A percentile compares a stretch with the other conserved stretches of the same genome.
Conservation (phyloP, 345 rosid species). For the Kandelia obovata region DNA sequence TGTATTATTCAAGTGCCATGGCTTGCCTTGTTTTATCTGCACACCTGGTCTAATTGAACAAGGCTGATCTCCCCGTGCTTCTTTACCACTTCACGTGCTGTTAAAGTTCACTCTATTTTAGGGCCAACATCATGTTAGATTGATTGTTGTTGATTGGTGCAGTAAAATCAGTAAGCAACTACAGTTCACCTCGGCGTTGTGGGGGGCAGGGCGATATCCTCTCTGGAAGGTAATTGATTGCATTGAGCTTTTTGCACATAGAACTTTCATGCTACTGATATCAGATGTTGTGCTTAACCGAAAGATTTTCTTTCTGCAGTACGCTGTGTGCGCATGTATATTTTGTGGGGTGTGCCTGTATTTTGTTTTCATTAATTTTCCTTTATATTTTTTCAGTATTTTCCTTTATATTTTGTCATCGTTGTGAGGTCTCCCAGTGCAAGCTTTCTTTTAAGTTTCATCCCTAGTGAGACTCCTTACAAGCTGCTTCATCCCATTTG, state of each 20-base stretch:
- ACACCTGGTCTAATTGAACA: not conserved
- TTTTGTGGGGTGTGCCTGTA: too few species aligned
- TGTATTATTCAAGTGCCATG: not conserved
- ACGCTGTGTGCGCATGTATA: too few species aligned
- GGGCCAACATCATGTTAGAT: not conserved
- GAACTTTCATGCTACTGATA: too few species aligned
- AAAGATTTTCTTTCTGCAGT: too few species aligned
- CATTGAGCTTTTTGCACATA: not conserved
- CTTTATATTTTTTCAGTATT: not conserved
- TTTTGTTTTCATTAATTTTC: not conserved
- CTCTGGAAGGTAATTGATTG: constrained; percentile 68
- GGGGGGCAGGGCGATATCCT: constrained; percentile 99
- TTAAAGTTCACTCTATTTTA: not conserved
- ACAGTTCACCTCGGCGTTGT: constrained; percentile 92
- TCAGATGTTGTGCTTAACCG: too few species aligned
- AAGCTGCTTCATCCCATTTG: not conserved
- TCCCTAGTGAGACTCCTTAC: not conserved
- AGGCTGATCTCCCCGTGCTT: not conserved
- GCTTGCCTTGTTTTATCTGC: not conserved
- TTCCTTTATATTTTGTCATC: not conserved
- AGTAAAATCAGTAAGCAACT: constrained; percentile 75
- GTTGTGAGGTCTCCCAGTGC: not conserved
- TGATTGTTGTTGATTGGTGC: constrained; percentile 21
- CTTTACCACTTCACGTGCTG: not conserved
- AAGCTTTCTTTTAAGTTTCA: not conserved